phyloP scores from a whole-genome alignment of 148 eudicot species.

The Rhododendron ferrugineum region DNA sequence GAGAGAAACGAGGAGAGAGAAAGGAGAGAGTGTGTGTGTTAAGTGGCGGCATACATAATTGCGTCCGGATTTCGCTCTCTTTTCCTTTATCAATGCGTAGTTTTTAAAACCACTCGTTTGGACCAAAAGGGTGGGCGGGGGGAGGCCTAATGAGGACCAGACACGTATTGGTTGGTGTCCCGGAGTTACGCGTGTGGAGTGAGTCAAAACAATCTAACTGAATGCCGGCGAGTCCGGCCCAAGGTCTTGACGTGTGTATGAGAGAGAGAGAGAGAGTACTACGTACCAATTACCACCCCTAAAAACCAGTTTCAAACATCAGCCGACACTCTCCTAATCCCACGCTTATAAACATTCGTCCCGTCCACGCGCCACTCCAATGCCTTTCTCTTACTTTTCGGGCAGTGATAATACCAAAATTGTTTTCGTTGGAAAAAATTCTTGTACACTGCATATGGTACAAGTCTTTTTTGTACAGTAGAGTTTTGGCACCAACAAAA shows the following conservation, averaged over 20 bases:
- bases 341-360: not conserved
- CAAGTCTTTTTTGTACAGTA: no score
- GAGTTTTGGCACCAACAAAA: no score
- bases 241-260: not conserved
- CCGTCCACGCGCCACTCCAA: not conserved
- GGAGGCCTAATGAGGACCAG: not conserved
- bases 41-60: slow-evolving; percentile 1
- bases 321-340: not conserved
- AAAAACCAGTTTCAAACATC: not conserved
- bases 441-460: no score
- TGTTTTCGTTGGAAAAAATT: no score
- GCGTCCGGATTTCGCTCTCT: not conserved
- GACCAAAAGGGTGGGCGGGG: not conserved
- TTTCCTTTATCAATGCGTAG: not conserved
- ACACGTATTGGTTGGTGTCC: not conserved
- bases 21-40: not conserved
- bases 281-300: not conserved
- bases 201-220: not conserved
- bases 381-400: no score
- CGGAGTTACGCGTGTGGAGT: not conserved
- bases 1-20: not conserved
- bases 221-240: slow-evolving; percentile 11
- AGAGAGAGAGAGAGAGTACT: not conserved
- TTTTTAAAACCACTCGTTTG: not conserved
- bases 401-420: no score